Base-by-base conservation (phyloP, 257 asterid genomes). In the Nicotiana otophora region DNA sequence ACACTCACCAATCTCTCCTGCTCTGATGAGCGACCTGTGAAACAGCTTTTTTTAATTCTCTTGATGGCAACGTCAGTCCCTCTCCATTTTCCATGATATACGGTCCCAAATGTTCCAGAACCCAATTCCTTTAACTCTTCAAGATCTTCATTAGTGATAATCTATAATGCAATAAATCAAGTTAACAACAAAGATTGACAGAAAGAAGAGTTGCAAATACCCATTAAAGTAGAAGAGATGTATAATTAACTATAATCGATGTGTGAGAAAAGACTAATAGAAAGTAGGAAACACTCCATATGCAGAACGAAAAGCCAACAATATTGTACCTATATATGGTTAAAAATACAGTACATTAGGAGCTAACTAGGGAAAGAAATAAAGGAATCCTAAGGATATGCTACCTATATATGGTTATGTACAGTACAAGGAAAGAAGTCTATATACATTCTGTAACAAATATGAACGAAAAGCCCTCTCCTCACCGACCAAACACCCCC, bases 1-100 rank as follows among this genome's bases (percentile, higher is more conserved):
- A 83, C 74, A 81, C 90, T 87, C 77, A 93, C 98, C 92, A 93
- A 85, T 84, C 88, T 90, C 88, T 92, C 95, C 88, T 90, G 95
- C 88, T 95, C 98, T 12, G 98, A 95, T 74, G 96, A 89, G 57
- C 94, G 95, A 84, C 98, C 97, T 28, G 89, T 84, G 86, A 95
- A 95, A 87, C 97, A 95, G 84, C 95, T 90, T 88, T 95, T 92
- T 83, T 95, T 95, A 42, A 93, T 90, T 88, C 98, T 88, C 90
- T 95, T 93, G 83, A 95, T 95, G 81, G 98, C 98, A 78, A 95
- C 97, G 81, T 95, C 98, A 55, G 94, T 88, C 77, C 98, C 98
- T 82, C 98, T 92, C 98, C 98, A 95, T 89, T 93, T 95, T 83
- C 98, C 98, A 83, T 95, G 98, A 86, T 93, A 95, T 48, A 95